Conservation (phyloP, 2,329 filamentous ascomycete genomes). For the Sordariomycetes sp. region DNA sequence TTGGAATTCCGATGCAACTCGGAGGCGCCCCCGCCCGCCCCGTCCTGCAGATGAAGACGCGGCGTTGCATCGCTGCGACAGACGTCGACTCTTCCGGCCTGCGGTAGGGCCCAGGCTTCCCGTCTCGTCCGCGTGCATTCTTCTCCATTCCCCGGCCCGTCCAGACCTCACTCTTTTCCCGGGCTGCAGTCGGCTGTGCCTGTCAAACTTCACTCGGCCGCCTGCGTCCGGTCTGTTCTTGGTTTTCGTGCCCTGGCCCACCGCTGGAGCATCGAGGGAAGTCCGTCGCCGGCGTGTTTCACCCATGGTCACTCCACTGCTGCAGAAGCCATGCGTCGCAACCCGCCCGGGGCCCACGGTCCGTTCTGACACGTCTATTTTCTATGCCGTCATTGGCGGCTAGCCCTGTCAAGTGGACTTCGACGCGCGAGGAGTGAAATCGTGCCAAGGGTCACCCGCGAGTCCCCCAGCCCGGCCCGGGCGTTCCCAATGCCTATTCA, state of each 20-base stretch:
- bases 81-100: not conserved
- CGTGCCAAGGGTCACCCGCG: not conserved
- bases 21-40: not conserved
- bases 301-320: not conserved
- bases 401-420: not conserved
- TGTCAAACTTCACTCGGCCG: not conserved
- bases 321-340: not conserved
- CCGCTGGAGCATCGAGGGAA: not conserved
- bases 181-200: not conserved
- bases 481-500: not conserved
- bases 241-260: not conserved
- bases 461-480: not conserved
- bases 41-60: not conserved
- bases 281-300: not conserved
- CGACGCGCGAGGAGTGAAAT: not conserved
- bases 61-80: not conserved
- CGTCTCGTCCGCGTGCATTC: not conserved
- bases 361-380: not conserved
- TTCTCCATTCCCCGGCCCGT: not conserved
- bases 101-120: not conserved
- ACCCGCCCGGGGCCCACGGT: not conserved
- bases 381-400: not conserved
- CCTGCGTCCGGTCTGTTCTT: not conserved
- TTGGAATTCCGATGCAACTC: not conserved
- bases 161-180: not conserved